Base-by-base conservation (phyloP, 305 asterid genomes). In the Euphrasia arctica region DNA sequence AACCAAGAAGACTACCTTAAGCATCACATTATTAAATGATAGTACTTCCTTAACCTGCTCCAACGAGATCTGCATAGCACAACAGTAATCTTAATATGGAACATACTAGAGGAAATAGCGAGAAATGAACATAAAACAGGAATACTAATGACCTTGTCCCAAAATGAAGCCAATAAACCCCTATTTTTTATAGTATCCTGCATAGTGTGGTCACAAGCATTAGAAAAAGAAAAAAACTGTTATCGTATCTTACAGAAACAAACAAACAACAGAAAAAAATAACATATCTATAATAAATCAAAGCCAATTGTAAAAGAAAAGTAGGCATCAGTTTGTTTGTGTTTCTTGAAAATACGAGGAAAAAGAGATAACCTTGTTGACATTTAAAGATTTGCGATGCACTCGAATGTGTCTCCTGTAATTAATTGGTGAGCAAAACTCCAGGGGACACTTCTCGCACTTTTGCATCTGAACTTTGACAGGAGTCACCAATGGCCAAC, bases 401-500 rank as follows among this genome's bases (percentile, higher is more conserved):
- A 88, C 83, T 66, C 96, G 88, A 60, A 78, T 70, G 74, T 94
- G 99, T 74, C 99, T 85, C 70, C 96, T 82, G 81, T 88, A 86
- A 79, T 94, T 94, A 71, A 88, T 79, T 39, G 86, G 82, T 18
- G 99, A 88, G 74, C 89, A 86, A 74, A 88, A 94, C 73, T 88
- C 96, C 78, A 68, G 82, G 49, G 90, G 74, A 77, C 99, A 91
- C 75, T 91, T 91, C 68, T 86, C 95, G 69, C 99, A 94, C 83
- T 94, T 94, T 69, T 82, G 95, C 95, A 82, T 82, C 80, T 79
- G 96, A 71, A 83, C 78, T 78, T 84, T 90, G 67, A 83, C 63
- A 69, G 93, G 95, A 55, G 97, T 77, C 71, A 83, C 62, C 90
- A 94, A 81, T 18, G 97, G 99, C 99, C 93, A 88, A 66, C 97